Evolutionary conservation across 2,329 filamentous ascomycete genomes (phyloP).

Genomic region (Penicillium sp.): DNA sequence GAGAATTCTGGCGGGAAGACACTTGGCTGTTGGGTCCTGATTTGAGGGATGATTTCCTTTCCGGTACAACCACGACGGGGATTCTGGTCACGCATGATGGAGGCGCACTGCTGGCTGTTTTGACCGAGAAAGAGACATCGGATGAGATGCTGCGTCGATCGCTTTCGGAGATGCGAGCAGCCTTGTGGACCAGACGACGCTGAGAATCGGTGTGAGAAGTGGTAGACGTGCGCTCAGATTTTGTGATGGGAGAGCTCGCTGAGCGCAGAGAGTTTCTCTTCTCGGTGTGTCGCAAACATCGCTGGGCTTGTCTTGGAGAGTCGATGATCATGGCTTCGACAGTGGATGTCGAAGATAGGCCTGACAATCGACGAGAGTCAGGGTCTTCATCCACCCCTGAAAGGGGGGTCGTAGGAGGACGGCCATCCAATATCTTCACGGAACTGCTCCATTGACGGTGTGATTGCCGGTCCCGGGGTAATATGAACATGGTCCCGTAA

Average conservation of each 20-base stretch:
- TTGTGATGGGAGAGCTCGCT: conserved; percentile 44
- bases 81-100: conserved; percentile 41
- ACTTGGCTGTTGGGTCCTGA: conserved; percentile 37
- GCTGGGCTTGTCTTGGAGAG: conserved; percentile 45
- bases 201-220: conserved; percentile 44
- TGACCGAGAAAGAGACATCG: conserved; percentile 39
- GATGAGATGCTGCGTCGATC: conserved; percentile 45
- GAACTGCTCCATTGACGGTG: conserved; percentile 48
- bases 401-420: conserved; percentile 31
- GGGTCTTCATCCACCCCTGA: conserved; percentile 23
- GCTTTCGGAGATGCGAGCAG: conserved; percentile 49
- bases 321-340: conserved; percentile 57
- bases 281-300: conserved; percentile 53
- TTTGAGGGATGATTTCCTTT: conserved; percentile 46
- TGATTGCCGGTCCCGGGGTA: conserved; percentile 25
- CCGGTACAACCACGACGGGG: conserved; percentile 49
- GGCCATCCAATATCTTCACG: conserved; percentile 53
- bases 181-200: conserved; percentile 52
- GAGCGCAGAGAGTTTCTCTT: conserved; percentile 53
- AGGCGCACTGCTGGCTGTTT: conserved; percentile 29
- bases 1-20: conserved; percentile 40
- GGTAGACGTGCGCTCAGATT: conserved; percentile 47
- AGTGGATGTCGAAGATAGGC: conserved; percentile 53
- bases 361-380: conserved; percentile 47
- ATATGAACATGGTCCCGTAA: conserved; percentile 35